These are phyloP conservation scores for Sarocladium oryzae DNA, from an alignment of 2,329 filamentous ascomycete genomes.

Conservation along the genomic window DNA sequence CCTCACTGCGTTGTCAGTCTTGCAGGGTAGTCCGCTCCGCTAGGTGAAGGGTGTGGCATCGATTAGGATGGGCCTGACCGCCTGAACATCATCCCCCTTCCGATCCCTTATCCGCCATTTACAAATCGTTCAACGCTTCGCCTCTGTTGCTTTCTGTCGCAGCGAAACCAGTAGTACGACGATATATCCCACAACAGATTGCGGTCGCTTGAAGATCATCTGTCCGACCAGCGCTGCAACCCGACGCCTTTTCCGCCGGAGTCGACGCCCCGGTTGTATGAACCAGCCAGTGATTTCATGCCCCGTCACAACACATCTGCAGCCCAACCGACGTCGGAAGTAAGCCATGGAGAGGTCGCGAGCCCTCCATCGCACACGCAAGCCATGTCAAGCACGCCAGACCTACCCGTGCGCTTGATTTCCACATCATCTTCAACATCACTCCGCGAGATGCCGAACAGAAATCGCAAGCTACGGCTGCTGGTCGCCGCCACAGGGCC, in stretches of 20 bases:
- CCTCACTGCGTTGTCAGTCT: neutral
- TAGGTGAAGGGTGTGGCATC: neutral
- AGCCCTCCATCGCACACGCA: neutral
- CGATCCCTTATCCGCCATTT: slow-evolving; percentile 4
- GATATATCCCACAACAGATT: neutral
- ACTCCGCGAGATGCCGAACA: slow-evolving; percentile 27
- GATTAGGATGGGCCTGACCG: slow-evolving; percentile 7
- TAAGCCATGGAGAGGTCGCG: slow-evolving; percentile 4
- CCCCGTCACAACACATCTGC: slow-evolving; percentile 20
- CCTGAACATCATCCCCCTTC: neutral
- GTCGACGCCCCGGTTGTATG: neutral
- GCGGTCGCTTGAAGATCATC: neutral
- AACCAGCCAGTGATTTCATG: slow-evolving; percentile 22
- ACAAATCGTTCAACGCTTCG: neutral
- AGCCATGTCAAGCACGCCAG: slow-evolving; percentile 19
- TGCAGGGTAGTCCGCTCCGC: slow-evolving; percentile 1
- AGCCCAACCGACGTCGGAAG: neutral
- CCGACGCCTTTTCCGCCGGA: neutral
- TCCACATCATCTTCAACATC: slow-evolving; percentile 28
- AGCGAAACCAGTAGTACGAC: neutral
- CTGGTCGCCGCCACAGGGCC: slow-evolving; percentile 61
- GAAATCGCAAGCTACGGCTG: slow-evolving; percentile 47
- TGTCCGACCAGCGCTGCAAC: neutral
- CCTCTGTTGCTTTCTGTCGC: no score
- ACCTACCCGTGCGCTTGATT: neutral